Conservation (phyloP, 163 green algal genomes). For the Coccomyxa subellipsoidea region DNA sequence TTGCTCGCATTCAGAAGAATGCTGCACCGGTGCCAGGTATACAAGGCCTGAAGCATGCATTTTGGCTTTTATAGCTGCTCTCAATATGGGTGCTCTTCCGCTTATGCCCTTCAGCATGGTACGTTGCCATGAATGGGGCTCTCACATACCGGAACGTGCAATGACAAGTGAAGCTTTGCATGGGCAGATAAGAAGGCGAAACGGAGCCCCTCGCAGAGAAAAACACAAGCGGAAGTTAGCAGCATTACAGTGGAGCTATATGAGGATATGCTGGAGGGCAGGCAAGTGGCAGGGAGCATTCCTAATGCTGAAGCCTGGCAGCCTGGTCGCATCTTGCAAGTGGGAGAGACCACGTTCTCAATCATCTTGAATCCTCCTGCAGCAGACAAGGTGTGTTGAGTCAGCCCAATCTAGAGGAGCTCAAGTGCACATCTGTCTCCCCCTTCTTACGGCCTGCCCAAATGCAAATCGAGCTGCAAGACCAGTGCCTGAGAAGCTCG, state of each 20-base stretch:
- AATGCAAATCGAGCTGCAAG: no score
- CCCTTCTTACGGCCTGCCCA: neutral
- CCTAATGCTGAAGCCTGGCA: conserved; percentile 72
- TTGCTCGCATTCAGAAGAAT: conserved; percentile 58
- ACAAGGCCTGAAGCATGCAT: neutral
- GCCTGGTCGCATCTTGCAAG: conserved; percentile 50
- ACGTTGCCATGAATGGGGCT: no score
- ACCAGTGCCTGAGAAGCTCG: no score
- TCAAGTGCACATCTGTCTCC: no score
- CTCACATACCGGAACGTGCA: no score
- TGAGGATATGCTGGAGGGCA: neutral
- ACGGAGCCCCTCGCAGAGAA: neutral
- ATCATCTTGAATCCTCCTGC: conserved; percentile 71
- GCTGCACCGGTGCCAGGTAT: conserved; percentile 29
- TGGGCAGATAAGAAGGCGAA: conserved; percentile 2
- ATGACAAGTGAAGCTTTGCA: no score
- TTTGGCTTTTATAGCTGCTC: no score
- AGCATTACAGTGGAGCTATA: neutral
- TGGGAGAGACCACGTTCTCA: conserved; percentile 44
- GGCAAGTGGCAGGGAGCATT: conserved; percentile 22
- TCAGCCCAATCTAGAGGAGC: no score
- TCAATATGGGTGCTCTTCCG: no score
- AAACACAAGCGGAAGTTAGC: neutral
- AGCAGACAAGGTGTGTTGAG: conserved; percentile 46
- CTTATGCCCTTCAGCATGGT: no score